A percentile compares a stretch with the other conserved stretches of the same genome.
Conservation (phyloP, 192 early-diverging fungal genomes). For the Neocallimastix lanati region DNA sequence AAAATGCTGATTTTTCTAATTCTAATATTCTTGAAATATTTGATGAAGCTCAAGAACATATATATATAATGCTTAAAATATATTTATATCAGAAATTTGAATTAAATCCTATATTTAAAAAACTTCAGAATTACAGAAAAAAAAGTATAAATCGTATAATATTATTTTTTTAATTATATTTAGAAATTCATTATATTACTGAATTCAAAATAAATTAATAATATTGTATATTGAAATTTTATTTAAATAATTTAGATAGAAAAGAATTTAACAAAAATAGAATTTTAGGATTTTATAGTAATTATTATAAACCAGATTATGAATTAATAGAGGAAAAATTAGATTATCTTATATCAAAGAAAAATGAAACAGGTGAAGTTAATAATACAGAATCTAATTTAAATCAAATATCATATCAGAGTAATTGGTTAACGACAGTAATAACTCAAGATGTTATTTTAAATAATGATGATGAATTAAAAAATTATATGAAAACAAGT, state of each 20-base stretch:
- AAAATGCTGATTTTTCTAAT: background rate
- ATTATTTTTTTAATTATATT: no score
- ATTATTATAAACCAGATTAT: background rate
- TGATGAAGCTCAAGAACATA: slow-evolving; percentile 61
- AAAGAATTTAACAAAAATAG: background rate
- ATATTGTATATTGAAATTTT: no score
- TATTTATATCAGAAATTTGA: slow-evolving; percentile 59
- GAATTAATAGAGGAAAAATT: background rate
- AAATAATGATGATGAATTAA: background rate
- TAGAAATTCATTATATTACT: no score
- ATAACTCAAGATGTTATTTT: background rate
- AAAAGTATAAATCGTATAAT: slow-evolving; percentile 25
- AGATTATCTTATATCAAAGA: background rate
- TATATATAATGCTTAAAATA: slow-evolving; percentile 55
- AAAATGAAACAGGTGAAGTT: background rate
- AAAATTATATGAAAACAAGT: background rate
- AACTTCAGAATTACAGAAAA: slow-evolving; percentile 17
- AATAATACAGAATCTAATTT: background rate
- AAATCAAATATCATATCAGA: background rate
- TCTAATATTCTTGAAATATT: slow-evolving; percentile 43
- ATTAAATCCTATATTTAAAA: slow-evolving; percentile 22
- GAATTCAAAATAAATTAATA: no score
- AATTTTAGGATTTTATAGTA: background rate
- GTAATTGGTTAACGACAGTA: background rate
- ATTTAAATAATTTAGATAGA: background rate